A percentile compares a stretch with the other conserved stretches of the same genome.
phyloP scores from a whole-genome alignment of 352 stramenopile genomes.

The Blastocystis sp. region DNA sequence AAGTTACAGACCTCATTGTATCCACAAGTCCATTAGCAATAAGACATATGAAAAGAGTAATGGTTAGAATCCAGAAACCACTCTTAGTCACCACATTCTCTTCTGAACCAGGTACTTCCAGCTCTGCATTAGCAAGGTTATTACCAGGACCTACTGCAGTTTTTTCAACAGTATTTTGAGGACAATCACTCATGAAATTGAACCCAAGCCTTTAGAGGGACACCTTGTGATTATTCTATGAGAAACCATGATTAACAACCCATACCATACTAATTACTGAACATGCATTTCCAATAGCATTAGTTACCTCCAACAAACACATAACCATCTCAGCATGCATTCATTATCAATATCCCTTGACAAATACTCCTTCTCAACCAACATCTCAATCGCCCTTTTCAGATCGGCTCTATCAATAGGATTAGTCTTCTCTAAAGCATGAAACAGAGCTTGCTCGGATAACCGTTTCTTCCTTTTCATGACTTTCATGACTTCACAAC shows the following conservation, averaged over 20 bases:
- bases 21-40: slow-evolving; percentile 40
- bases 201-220: too few relatives aligned
- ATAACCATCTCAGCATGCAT: neutral
- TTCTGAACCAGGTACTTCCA: too few relatives aligned
- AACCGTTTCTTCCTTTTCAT: slow-evolving; percentile 36
- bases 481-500: neutral
- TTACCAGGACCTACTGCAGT: too few relatives aligned
- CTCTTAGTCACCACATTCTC: neutral
- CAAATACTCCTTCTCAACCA: neutral
- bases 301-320: slow-evolving; percentile 17
- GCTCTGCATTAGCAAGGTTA: too few relatives aligned
- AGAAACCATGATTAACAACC: too few relatives aligned
- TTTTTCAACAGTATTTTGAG: too few relatives aligned
- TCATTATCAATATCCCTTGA: neutral
- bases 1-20: slow-evolving; percentile 10
- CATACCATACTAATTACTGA: too few relatives aligned
- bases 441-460: neutral
- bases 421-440: neutral
- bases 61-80: slow-evolving; percentile 47
- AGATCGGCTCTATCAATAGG: neutral
- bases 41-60: slow-evolving; percentile 11
- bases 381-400: neutral
- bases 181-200: too few relatives aligned
- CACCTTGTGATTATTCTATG: too few relatives aligned
- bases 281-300: too few relatives aligned